Evolutionary conservation across 345 rosid species (phyloP), one percentile per base, ranked within the genome.

Genomic region (Lumnitzera racemosa): DNA sequence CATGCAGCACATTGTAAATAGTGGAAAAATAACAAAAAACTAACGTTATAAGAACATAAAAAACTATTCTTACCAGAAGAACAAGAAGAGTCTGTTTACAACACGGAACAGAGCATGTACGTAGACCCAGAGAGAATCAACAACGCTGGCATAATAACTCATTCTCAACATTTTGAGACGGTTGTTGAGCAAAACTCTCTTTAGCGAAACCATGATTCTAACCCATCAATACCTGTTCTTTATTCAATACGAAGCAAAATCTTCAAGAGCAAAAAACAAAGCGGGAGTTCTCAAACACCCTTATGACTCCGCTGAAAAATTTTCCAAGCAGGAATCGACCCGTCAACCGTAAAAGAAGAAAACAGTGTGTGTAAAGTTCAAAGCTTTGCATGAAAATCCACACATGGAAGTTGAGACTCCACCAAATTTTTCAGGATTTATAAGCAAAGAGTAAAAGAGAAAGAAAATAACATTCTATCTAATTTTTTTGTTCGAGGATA

Each of bases 261-360:
- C 43, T 66, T 72, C 69, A 68, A 72, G 14, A 15, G 11, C 49
- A 57, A 47, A 51, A 64, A 67, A 67, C 65, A 75, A 57, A 61
- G 67, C 41, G 10, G 49, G 3, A 67, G 64, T 70, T 69, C 77
- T 62, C 56, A 31, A 56, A 59, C 56, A 66, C 58, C 31, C 64
- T 80, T 65, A 80, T 76, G 47, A 69, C 74, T 51, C 67, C 63
- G 64, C 79, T 81, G 85, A 80, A 77, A 63, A 51, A 24, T 23
- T 54, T 73, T 63, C 64, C 72, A 55, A 67, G 53, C 60, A 81
- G 76, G 52, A 62, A 49, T 68, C 57, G 96, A 87, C 96, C 58
- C 61, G 63, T 67, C 67, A 92, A 89, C 92, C 8, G 81, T 15
- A 63, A 49, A 62, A 67, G 67, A 61, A 36, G 57, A 56, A 57